phyloP scores from a whole-genome alignment of 305 asterid genomes.

The Caryopteris hybrid region DNA sequence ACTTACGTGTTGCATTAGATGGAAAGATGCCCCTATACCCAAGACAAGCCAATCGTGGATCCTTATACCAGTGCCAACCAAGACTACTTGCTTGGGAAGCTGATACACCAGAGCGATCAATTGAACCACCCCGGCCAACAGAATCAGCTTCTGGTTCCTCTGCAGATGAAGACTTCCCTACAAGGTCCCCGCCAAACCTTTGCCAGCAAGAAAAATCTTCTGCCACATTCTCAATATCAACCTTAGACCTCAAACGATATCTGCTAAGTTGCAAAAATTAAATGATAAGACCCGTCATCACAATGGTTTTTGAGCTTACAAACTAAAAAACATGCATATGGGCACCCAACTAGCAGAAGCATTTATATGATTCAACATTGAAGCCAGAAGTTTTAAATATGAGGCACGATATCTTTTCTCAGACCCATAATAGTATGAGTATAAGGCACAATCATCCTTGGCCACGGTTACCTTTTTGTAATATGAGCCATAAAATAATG shows the following conservation, averaged over 20 bases:
- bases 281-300: not conserved
- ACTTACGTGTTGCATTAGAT: constrained; percentile 59
- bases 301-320: not conserved
- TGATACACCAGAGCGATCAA: constrained; percentile 49
- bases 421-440: not conserved
- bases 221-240: constrained; percentile 65
- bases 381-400: not conserved
- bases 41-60: constrained; percentile 82
- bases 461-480: not conserved
- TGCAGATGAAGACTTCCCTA: constrained; percentile 28
- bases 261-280: constrained; percentile 30
- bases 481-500: too few species aligned
- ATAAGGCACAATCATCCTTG: not conserved
- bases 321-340: not conserved
- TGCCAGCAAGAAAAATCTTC: constrained; percentile 83
- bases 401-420: not conserved
- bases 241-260: constrained; percentile 78
- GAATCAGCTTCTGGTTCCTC: constrained; percentile 57
- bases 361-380: not conserved
- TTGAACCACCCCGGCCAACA: constrained; percentile 68
- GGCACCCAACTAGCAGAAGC: not conserved
- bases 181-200: constrained; percentile 55
- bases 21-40: constrained; percentile 88
- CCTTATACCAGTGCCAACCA: constrained; percentile 85
- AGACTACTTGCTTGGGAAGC: constrained; percentile 44